Base-by-base conservation (phyloP, 163 green algal species). In the Coccomyxa subellipsoidea region DNA sequence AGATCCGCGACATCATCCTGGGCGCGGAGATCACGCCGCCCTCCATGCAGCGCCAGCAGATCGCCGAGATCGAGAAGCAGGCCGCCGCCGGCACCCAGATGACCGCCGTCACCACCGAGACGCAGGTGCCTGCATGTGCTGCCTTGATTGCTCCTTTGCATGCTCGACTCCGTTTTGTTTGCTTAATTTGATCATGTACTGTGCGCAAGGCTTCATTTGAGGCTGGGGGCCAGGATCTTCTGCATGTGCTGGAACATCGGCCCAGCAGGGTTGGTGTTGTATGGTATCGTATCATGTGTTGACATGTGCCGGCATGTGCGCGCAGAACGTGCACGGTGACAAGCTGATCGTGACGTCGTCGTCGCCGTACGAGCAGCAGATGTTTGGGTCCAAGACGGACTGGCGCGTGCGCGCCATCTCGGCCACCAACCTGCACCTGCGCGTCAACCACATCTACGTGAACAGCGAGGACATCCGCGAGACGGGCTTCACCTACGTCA, bases 1-100 rank as follows among this genome's bases (percentile, higher is more conserved):
- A 99, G 94, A 98, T 99, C 88, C 91, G 97, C n/a, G 97, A 99
- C 91, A 99, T 99, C 90, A 99, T 99, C 85, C 89, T 99, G 83
- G 97, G 97, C 40, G 96, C 97, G 23, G 97, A 99, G 87, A 99
- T 99, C 90, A 96, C 96, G 70, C 97, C 97, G 38, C 97, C 97
- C 38, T 93, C 79, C 36, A 90, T 96, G 87, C 97, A 99, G 91
- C 94, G 97, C 23, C 96, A 99, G 92, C 94, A 99, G 93, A 98
- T 99, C 77, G 97, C 97, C 4, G 97, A 99, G 85, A 98, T 99
- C 78, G 97, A 99, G 92, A 99, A 99, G 92, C 94, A 98, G 91
- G 88, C 84, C n/a, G 83, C 83, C 53, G 83, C 93, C 84, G 92
- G 90, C 39, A 92, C 87, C 15, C 92, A 97, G 85, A 92, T 95